Conservation (phyloP, 2,329 filamentous ascomycete genomes). For the Fusarium zealandicum region DNA sequence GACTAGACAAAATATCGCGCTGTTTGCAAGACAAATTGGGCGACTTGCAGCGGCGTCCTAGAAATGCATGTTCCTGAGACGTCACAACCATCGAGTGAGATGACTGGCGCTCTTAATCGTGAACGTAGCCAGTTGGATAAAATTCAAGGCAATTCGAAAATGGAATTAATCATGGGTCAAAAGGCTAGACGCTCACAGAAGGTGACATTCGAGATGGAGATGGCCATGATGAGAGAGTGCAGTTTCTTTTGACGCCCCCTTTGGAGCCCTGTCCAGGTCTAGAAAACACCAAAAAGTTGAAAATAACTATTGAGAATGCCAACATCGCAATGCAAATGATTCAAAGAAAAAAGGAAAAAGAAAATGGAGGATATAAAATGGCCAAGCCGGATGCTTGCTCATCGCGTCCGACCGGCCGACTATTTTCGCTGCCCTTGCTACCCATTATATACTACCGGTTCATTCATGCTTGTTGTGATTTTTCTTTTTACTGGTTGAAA, state of each 20-base stretch:
- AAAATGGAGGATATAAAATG: constrained; percentile 26
- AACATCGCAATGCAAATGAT: constrained; percentile 11
- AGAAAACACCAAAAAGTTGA: constrained; percentile 21
- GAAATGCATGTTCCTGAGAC: background rate
- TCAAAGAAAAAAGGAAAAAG: constrained; percentile 1
- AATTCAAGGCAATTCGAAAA: background rate
- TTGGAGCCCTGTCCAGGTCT: constrained; percentile 23
- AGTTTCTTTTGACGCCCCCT: constrained; percentile 8
- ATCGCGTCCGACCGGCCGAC: constrained; percentile 22
- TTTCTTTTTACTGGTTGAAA: constrained; percentile 55
- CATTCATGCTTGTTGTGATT: constrained; percentile 30
- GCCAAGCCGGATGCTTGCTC: constrained; percentile 17
- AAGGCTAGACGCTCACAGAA: background rate
- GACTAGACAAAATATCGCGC: background rate
- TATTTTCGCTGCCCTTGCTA: constrained; percentile 37
- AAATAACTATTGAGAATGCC: constrained; percentile 17
- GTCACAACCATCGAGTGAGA: background rate
- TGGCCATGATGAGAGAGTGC: constrained; percentile 1
- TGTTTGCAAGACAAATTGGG: background rate
- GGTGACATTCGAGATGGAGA: background rate
- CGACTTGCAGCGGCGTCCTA: constrained; percentile 3
- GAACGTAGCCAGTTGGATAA: background rate
- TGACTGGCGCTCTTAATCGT: background rate
- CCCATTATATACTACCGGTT: constrained; percentile 35
- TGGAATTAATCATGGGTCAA: background rate